Percentiles rank a stretch among this genome's conserved stretches.
Conservation (phyloP, 2,329 filamentous ascomycete genomes). For the Arthroderma sp. region DNA sequence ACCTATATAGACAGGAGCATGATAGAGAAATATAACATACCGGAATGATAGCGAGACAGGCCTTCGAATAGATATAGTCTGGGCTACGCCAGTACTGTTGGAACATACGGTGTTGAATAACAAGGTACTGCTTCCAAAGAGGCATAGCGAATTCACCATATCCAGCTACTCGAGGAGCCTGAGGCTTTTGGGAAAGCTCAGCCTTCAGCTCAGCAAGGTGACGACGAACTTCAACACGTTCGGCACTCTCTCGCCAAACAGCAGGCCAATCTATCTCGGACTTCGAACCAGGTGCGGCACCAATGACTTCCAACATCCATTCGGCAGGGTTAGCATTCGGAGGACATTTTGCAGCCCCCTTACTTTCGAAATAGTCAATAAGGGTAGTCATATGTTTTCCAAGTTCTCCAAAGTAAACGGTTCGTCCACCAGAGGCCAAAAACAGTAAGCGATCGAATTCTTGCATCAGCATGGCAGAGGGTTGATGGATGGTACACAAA, state of each 20-base stretch:
- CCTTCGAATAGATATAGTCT: conserved; percentile 77
- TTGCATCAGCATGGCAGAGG: conserved; percentile 90
- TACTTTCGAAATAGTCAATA: conserved; percentile 51
- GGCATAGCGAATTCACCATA: conserved; percentile 65
- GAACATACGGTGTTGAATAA: conserved; percentile 64
- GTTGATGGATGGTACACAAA: conserved; percentile 92
- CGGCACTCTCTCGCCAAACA: conserved; percentile 43
- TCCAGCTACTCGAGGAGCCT: conserved; percentile 8
- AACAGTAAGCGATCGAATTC: conserved; percentile 59
- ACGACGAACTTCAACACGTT: conserved; percentile 37
- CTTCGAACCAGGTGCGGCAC: conserved; percentile 48
- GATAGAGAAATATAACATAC: conserved; percentile 16
- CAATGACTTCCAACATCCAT: conserved; percentile 54
- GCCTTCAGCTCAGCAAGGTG: conserved; percentile 41
- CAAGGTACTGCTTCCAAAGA: conserved; percentile 53
- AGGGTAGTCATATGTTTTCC: conserved; percentile 48
- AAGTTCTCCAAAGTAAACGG: conserved; percentile 58
- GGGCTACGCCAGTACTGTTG: conserved; percentile 88
- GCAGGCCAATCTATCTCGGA: conserved; percentile 45
- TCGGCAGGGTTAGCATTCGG: conserved; percentile 60
- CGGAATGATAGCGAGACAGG: conserved; percentile 51
- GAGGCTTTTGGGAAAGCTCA: conserved; percentile 27
- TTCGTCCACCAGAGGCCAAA: conserved; percentile 52
- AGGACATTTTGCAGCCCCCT: conserved; percentile 52
- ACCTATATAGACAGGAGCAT: neutral